Conservation (phyloP, 2,329 filamentous ascomycete species). For the Diaporthe sp. region DNA sequence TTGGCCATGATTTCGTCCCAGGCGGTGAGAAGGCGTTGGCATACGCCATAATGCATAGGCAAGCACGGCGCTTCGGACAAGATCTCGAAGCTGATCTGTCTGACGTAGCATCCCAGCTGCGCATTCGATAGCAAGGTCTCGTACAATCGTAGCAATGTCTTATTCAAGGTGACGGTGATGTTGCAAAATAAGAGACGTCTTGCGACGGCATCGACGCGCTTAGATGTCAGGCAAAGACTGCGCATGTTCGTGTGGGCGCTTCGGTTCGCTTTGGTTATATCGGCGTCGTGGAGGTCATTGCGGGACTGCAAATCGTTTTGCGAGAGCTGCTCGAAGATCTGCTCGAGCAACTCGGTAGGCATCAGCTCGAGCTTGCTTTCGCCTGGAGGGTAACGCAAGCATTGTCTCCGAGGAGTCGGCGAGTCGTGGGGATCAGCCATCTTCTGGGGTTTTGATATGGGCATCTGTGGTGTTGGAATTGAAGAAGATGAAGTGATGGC, state of each 20-base stretch:
- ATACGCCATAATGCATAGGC: background rate
- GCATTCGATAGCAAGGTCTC: background rate
- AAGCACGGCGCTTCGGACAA: background rate
- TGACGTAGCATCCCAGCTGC: background rate
- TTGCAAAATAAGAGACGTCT: background rate
- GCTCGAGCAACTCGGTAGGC: background rate
- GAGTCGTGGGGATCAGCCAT: background rate
- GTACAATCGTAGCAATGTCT: background rate
- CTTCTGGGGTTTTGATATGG: background rate
- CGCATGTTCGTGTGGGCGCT: background rate
- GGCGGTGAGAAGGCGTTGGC: background rate
- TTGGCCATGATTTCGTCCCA: background rate
- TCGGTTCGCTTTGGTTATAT: rapidly evolving
- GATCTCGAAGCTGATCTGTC: background rate
- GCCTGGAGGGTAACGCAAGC: background rate
- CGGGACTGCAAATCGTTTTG: background rate
- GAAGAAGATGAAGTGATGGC: rapidly evolving
- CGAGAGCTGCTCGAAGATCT: background rate
- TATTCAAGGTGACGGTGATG: background rate
- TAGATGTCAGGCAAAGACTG: background rate
- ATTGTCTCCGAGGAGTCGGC: background rate
- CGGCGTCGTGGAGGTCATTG: background rate
- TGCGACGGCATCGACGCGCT: background rate
- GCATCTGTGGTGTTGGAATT: background rate
- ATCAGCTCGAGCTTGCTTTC: background rate